These are phyloP conservation scores for Cryphonectria carpinicola DNA, from an alignment of 2,329 filamentous ascomycete species.

Conservation along the genomic window DNA sequence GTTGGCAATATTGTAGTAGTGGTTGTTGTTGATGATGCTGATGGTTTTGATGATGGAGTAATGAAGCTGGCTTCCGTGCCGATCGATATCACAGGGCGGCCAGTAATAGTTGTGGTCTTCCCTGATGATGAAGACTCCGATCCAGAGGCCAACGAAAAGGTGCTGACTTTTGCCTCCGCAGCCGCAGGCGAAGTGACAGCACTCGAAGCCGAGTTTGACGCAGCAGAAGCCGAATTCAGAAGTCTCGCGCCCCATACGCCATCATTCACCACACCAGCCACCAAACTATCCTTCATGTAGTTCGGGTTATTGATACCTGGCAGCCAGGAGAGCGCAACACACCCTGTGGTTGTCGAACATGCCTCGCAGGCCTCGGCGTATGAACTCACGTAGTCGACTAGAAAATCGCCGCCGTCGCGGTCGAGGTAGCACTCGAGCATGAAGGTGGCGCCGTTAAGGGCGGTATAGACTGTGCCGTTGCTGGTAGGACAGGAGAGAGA, in stretches of 20 bases:
- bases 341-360: slow-evolving; percentile 26
- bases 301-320: slow-evolving; percentile 22
- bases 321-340: slow-evolving; percentile 26
- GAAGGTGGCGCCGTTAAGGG: slow-evolving; percentile 23
- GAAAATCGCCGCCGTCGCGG: slow-evolving; percentile 23
- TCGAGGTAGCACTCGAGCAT: slow-evolving; percentile 29
- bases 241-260: slow-evolving; percentile 27
- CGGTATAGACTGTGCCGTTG: slow-evolving; percentile 20
- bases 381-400: slow-evolving; percentile 20
- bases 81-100: background rate
- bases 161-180: background rate
- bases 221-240: background rate
- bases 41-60: background rate
- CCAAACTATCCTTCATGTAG: slow-evolving; percentile 28
- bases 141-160: background rate
- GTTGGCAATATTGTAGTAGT: background rate
- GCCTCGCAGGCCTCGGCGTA: slow-evolving; percentile 24
- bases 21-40: background rate
- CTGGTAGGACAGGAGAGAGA: slow-evolving; percentile 23
- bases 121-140: background rate
- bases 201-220: background rate
- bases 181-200: background rate
- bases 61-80: background rate
- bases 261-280: slow-evolving; percentile 9
- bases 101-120: background rate